These are phyloP conservation scores for Aspergillus affinis DNA, from an alignment of 495 filamentous ascomycete genomes.

Conservation along the genomic window DNA sequence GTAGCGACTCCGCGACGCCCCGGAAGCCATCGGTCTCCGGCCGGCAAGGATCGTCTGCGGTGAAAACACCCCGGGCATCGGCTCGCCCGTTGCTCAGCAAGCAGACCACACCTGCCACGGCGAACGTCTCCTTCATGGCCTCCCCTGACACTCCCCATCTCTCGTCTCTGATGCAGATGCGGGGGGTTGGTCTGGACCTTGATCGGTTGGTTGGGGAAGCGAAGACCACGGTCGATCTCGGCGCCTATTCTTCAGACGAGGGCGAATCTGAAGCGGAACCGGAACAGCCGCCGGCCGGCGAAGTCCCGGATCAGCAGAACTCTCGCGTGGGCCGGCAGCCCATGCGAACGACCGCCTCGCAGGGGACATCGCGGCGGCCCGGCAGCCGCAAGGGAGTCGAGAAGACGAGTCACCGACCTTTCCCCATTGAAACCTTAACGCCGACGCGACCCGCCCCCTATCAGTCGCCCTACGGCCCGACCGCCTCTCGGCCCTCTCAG, in stretches of 20 bases:
- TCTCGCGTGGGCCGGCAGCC: constrained; percentile 45
- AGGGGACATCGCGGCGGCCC: constrained; percentile 50
- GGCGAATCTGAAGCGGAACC: constrained; percentile 30
- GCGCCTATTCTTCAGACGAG: constrained; percentile 28
- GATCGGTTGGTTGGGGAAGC: constrained; percentile 45
- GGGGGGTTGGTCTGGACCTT: constrained; percentile 64
- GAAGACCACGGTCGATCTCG: constrained; percentile 29
- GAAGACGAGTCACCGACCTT: constrained; percentile 26
- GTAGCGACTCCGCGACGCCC: constrained; percentile 22
- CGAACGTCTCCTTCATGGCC: constrained; percentile 36
- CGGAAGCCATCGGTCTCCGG: constrained; percentile 21
- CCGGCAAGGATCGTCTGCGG: constrained; percentile 17
- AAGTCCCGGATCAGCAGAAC: constrained; percentile 15
- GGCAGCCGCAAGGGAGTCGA: constrained; percentile 56
- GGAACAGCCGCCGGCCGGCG: constrained; percentile 10
- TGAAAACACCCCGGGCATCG: constrained; percentile 35
- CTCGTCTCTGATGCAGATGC: constrained; percentile 65
- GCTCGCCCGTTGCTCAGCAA: constrained; percentile 6
- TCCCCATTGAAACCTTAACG: constrained; percentile 29
- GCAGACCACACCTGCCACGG: constrained; percentile 14
- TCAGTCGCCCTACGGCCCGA: constrained; percentile 33
- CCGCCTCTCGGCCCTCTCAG: constrained; percentile 25
- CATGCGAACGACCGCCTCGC: constrained; percentile 56
- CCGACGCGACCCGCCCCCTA: constrained; percentile 35
- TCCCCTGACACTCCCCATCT: constrained; percentile 75